phyloP scores from a whole-genome alignment of 257 asterid genomes.

The Cruciata laevipes region DNA sequence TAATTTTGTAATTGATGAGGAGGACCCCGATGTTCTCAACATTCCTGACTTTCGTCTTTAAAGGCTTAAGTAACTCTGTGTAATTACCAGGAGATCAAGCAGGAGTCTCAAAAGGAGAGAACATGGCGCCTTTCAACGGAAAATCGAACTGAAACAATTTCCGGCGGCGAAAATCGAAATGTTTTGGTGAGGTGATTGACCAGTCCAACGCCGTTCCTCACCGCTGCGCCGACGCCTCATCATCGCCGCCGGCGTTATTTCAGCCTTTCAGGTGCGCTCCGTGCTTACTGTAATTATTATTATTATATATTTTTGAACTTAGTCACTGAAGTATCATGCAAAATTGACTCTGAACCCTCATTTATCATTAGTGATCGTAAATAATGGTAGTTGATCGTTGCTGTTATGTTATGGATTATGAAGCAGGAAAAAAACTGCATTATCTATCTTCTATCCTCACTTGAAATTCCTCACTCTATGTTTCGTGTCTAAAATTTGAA shows the following conservation, averaged over 20 bases:
- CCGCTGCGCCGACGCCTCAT: neutral
- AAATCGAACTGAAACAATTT: neutral
- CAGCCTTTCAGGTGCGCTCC: neutral
- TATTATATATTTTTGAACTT: neutral
- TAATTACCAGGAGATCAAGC: neutral
- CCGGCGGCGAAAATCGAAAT: neutral
- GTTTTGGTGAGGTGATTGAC: neutral
- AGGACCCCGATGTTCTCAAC: neutral
- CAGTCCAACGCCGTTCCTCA: neutral
- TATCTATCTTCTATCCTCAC: neutral
- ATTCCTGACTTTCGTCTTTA: neutral
- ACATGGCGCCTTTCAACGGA: neutral
- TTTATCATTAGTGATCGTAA: neutral
- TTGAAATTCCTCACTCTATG: neutral
- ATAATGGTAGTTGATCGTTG: no score
- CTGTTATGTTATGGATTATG: neutral
- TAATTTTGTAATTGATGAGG: neutral
- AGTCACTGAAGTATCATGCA: neutral
- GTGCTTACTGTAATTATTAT: neutral
- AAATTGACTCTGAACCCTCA: neutral
- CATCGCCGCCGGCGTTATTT: slow-evolving; percentile 8
- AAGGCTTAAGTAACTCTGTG: neutral
- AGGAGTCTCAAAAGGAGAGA: neutral
- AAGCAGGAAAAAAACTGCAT: neutral
- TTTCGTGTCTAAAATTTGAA: neutral